These are phyloP conservation scores for Chlamydomonas eustigma DNA, from an alignment of 139 green algal genomes.

Conservation along the genomic window DNA sequence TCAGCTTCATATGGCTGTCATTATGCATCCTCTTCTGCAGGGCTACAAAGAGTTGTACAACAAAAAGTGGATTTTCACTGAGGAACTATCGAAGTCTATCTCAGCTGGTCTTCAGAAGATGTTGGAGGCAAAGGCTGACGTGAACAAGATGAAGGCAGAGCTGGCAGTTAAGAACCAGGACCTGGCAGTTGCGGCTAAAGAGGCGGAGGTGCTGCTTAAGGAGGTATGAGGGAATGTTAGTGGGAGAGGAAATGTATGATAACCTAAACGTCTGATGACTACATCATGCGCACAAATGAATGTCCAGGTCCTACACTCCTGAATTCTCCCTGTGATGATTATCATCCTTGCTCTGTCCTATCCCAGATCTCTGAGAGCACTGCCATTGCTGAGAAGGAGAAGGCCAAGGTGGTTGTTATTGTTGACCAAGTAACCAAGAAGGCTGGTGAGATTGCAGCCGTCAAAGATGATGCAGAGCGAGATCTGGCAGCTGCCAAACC, in stretches of 20 bases:
- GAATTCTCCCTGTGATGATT: too few species aligned
- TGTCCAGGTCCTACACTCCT: too few species aligned
- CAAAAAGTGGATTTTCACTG: slow-evolving; percentile 67
- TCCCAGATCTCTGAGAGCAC: slow-evolving; percentile 82
- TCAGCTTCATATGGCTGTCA: not conserved
- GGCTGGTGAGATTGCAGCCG: slow-evolving; percentile 53
- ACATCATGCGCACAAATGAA: too few species aligned
- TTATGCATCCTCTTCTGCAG: slow-evolving; percentile 7
- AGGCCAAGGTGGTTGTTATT: slow-evolving; percentile 81
- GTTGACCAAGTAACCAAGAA: slow-evolving; percentile 71
- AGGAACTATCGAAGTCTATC: slow-evolving; percentile 63
- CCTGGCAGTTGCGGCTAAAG: slow-evolving; percentile 72
- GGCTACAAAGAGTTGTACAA: slow-evolving; percentile 88
- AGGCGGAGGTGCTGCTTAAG: slow-evolving; percentile 83
- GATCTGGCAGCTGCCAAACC: slow-evolving; percentile 89
- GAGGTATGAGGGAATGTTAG: slow-evolving; percentile 21
- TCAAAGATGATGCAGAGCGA: slow-evolving; percentile 79
- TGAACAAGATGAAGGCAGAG: slow-evolving; percentile 87
- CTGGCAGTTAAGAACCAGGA: slow-evolving; percentile 89
- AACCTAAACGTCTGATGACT: too few species aligned
- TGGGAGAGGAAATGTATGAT: too few species aligned
- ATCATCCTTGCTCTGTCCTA: too few species aligned
- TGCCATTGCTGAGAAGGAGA: slow-evolving; percentile 87
- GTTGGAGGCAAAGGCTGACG: slow-evolving; percentile 86
- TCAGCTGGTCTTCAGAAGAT: slow-evolving; percentile 86